Evolutionary conservation across 2,329 filamentous ascomycete genomes (phyloP), one percentile per base, ranked within the genome.

Genomic region (Drechmeria coniospora): DNA sequence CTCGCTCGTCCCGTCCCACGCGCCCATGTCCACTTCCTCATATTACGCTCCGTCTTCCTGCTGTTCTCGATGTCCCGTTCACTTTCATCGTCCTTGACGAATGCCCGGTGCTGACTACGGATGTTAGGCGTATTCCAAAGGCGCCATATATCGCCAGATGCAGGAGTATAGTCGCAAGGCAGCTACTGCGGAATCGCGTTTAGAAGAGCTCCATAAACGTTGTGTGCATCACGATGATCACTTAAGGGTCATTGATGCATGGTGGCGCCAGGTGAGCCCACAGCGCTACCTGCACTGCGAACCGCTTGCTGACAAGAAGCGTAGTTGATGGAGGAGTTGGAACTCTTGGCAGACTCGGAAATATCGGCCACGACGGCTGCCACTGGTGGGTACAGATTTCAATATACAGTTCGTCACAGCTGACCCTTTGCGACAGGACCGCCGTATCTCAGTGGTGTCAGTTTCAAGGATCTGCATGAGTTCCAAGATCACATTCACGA

Each of bases 101-200:
- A 21, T 21, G n/a, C n/a, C n/a, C n/a, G 27, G 20, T 39, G 36
- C 42, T 46, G 36, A 47, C 42, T 33, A 29, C 32, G 32, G 35
- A 32, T 33, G 35, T 35, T 40, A 56, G 53, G 38, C 47, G 29
- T 56, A 56, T 34, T 56, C 51, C 34, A 98, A 95, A 59, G 90
- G 93, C 61, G 90, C 90, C 38, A 93, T 98, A 50, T 78, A 81
- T 45, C 82, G 92, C 32, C 87, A 94, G 58, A 93, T 98, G 84
- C 81, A 84, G 49, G 90, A 95, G 56, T 94, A 92, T 56, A 93
- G 92, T 57, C 76, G 90, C 42, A 83, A 92, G 50, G 86, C 84
- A 50, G 65, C 68, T 32, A 79, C 79, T 22, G 61, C 92, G 36
- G 86, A 95, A 58, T 64, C 72, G 32, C 79, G 81, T 46, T 62